Evolutionary conservation across 441 rosid species (phyloP), one percentile per base, ranked within the genome.

Genomic region (Raphanus hybrid): DNA sequence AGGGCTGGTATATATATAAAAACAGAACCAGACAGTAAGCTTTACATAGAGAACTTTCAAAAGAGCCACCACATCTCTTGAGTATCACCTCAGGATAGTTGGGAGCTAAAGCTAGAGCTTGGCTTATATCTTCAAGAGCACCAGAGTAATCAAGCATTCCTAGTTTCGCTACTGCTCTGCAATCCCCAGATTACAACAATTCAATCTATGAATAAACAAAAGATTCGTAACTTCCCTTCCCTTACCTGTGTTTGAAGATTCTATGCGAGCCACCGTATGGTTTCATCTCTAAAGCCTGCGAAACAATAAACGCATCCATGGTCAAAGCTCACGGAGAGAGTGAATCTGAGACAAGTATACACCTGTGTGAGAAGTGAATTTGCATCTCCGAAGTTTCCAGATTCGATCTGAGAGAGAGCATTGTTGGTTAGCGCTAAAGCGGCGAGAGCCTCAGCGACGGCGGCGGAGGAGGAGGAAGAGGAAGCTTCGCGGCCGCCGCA

Each of bases 61-160:
- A 48, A 67, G 34, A 59, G 10, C 8, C 26, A 23, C 34, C 5
- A 3, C 7, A 61, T 27, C 18, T 12, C 34, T 23, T 4, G 3
- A 57, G 27, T 84, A 73, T 59, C n/a, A 90, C 97, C 92, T 90
- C 91, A 23, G 74, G 6, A 80, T 81, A 91, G 50, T 70, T 76
- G 20, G 96, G 90, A 73, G 91, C 88, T 70, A 87, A 76, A 20
- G 63, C 76, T 55, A 84, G 69, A 26, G 96, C 88, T 43, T 76
- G 81, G 41, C 62, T 83, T 23, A 89, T 91, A 86, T 90, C 98
- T 75, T 91, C 92, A 73, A 93, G 90, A 74, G 96, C 92, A 27
- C 89, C 88, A 43, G 27, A 37, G 73, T 85, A 78, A 79, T 92
- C 78, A 74, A 82, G 81, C 89, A 86, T 84, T 14, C 83, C 89